Conservation (phyloP, 2,329 filamentous ascomycete genomes). For the Arthroderma sp. region DNA sequence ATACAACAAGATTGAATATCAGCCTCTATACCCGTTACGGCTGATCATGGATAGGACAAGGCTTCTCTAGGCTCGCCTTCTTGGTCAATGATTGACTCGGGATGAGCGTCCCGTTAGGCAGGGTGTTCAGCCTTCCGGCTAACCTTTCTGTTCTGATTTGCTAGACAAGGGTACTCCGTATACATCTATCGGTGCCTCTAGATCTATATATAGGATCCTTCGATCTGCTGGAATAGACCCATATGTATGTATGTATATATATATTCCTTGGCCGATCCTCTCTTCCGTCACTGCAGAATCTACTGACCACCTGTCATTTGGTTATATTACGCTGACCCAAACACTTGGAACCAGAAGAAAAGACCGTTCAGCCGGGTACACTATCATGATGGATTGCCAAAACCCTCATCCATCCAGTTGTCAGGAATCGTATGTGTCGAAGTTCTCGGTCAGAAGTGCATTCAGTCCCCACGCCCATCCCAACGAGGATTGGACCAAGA, state of each 20-base stretch:
- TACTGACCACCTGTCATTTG: neutral
- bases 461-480: slow-evolving; percentile 90
- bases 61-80: neutral
- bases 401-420: neutral
- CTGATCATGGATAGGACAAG: slow-evolving; percentile 3
- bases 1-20: neutral
- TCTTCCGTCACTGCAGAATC: neutral
- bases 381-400: neutral
- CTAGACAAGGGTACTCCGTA: neutral
- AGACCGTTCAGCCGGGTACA: neutral
- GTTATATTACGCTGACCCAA: neutral
- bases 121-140: slow-evolving; percentile 1
- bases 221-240: neutral
- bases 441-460: slow-evolving; percentile 81
- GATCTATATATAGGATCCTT: slow-evolving; percentile 4
- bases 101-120: neutral
- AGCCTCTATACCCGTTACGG: slow-evolving; percentile 1
- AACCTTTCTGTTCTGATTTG: neutral
- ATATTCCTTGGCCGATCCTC: slow-evolving; percentile 1
- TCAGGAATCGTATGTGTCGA: slow-evolving; percentile 27
- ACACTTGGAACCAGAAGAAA: neutral
- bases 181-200: neutral
- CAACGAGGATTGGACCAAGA: slow-evolving; percentile 98
- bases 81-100: slow-evolving; percentile 1
- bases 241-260: neutral